These are phyloP conservation scores for Sorghum bicolor DNA, from an alignment of 176 grass and related monocot species.

Conservation along the genomic window Sorghum_bicolor_NCBIv3 NC_012875.2:56066001-56066500, in stretches of 20 bases:
- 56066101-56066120: not conserved
- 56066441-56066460: not conserved
- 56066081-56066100: not conserved
- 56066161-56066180: constrained; percentile 85
- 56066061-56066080: too few species aligned
- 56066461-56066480: not conserved
- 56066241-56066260: not conserved
- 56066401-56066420: constrained; percentile 34
- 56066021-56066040: constrained; percentile 86
- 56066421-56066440: not conserved
- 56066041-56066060: constrained; percentile 92
- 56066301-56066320: not conserved
- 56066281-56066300: not conserved
- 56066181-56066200: constrained; percentile 76
- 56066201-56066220: constrained; percentile 84
- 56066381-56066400: constrained; percentile 72
- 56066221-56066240: not conserved
- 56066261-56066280: not conserved
- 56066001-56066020: constrained; percentile 72
- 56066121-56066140: constrained; percentile 47
- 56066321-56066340: constrained; percentile 67
- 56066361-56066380: constrained; percentile 68
- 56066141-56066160: constrained; percentile 68
- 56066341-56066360: constrained; percentile 66
- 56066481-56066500: not conserved